phyloP scores from a whole-genome alignment of 169 alveolate genomes.

The Eimeria maxima region DNA sequence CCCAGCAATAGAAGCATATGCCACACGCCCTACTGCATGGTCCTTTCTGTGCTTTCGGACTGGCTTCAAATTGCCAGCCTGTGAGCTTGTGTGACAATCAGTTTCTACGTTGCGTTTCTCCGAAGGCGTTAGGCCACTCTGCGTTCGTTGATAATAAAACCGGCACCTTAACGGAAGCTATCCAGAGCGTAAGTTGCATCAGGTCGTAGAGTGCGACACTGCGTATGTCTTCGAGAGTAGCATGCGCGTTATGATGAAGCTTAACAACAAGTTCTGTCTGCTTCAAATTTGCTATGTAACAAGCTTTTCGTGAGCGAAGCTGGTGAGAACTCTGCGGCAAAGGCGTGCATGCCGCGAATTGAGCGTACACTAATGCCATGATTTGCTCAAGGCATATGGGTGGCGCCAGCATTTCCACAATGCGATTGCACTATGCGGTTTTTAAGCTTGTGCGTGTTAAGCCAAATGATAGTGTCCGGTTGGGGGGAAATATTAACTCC shows the following conservation, averaged over 20 bases:
- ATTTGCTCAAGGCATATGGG: neutral
- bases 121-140: neutral
- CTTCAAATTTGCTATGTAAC: neutral
- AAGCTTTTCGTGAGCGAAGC: neutral
- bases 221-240: neutral
- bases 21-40: neutral
- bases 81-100: neutral
- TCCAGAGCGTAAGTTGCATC: neutral
- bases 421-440: neutral
- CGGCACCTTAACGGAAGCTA: neutral
- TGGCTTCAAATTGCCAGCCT: neutral
- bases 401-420: too few species aligned
- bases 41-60: neutral
- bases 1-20: neutral
- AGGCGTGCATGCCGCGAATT: neutral
- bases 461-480: neutral
- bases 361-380: neutral
- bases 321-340: neutral
- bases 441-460: neutral
- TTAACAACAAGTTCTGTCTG: neutral
- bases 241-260: neutral
- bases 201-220: neutral
- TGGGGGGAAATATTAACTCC: neutral
- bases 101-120: neutral
- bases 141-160: neutral